Conservation (phyloP, 768 basidiomycete genomes). For the Coprinellus micaceus region DNA sequence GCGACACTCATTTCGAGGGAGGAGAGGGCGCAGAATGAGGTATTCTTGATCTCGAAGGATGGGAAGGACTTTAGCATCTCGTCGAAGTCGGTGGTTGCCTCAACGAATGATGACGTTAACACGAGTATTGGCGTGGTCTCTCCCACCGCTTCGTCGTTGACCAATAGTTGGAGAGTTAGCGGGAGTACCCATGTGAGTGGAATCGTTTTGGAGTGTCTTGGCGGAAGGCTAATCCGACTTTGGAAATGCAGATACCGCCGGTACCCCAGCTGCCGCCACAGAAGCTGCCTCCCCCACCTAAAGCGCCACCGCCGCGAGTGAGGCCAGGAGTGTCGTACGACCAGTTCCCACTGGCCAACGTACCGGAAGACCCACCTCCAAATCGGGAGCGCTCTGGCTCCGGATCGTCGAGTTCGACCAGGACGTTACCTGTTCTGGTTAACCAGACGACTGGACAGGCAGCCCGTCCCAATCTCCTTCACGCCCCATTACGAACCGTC, state of each 20-base stretch:
- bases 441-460: not conserved
- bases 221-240: no score
- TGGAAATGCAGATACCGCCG: not conserved
- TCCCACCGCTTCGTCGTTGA: not conserved
- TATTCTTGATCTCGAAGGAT: conserved; percentile 8
- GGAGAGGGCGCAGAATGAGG: not conserved
- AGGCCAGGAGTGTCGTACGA: not conserved
- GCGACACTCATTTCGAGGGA: conserved; percentile 4
- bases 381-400: not conserved
- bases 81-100: not conserved
- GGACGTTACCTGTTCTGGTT: not conserved
- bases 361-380: not conserved
- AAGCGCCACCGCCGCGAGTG: not conserved
- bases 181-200: not conserved
- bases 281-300: not conserved
- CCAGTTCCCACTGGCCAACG: not conserved
- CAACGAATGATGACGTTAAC: not conserved
- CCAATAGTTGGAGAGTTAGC: not conserved
- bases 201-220: not conserved
- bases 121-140: not conserved
- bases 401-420: not conserved
- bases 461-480: not conserved
- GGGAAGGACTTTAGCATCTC: conserved; percentile 3
- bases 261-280: not conserved
- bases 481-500: not conserved